Evolutionary conservation across 306 rosid species (phyloP).

Genomic region (Glycine latifolia): DNA sequence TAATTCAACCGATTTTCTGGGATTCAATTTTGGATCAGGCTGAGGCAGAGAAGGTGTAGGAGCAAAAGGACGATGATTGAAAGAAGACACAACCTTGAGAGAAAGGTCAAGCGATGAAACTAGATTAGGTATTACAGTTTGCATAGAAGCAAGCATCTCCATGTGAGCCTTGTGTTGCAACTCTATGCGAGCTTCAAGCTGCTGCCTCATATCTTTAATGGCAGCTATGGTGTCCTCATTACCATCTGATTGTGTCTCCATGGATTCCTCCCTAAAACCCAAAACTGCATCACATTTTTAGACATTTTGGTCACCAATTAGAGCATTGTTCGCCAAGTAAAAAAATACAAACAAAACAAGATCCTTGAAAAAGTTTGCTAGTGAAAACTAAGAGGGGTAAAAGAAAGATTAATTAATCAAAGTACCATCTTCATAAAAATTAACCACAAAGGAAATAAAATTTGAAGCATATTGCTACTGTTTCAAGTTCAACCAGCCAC

Average conservation of each 20-base stretch:
- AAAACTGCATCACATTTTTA: slow-evolving; percentile 19
- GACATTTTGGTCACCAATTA: slow-evolving; percentile 7
- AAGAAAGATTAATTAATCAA: not conserved
- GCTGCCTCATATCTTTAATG: slow-evolving; percentile 62
- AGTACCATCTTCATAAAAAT: not conserved
- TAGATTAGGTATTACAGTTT: slow-evolving; percentile 66
- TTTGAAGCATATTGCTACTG: not conserved
- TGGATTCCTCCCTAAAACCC: slow-evolving; percentile 38
- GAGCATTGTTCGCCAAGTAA: not conserved
- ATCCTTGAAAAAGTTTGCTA: not conserved
- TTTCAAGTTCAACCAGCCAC: slow-evolving; percentile 11
- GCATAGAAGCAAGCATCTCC: slow-evolving; percentile 76
- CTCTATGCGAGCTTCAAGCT: slow-evolving; percentile 78
- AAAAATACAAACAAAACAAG: slow-evolving; percentile 15
- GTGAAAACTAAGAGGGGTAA: not conserved
- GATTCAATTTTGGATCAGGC: slow-evolving; percentile 63
- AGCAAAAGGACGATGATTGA: slow-evolving; percentile 75
- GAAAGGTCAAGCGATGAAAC: slow-evolving; percentile 88
- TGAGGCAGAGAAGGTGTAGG: slow-evolving; percentile 82
- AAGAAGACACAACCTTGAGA: slow-evolving; percentile 76
- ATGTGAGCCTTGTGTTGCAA: slow-evolving; percentile 76
- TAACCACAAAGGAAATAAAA: slow-evolving; percentile 22
- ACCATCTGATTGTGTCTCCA: slow-evolving; percentile 69
- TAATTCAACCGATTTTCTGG: slow-evolving; percentile 39
- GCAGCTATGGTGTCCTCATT: slow-evolving; percentile 53